Base-by-base conservation (phyloP, 345 rosid species). In the Pugionium dolabratum region DNA sequence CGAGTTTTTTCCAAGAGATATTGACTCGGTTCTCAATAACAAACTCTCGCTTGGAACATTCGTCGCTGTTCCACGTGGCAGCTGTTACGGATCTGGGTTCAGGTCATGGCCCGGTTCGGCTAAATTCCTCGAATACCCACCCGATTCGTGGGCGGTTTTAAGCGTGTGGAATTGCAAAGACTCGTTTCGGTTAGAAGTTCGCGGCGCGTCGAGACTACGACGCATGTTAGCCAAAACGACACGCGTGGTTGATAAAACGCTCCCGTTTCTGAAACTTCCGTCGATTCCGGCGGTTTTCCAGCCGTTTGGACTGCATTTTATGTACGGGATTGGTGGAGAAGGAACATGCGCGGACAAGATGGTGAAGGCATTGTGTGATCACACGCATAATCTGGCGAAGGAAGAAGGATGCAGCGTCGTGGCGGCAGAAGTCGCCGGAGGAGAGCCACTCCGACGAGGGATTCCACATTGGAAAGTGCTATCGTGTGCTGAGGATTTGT, bases 1-100 rank as follows among this genome's bases (percentile, higher is more conserved):
- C 63, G 98, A 93, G 83, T 93, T 93, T 77, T 93, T 93, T 71
- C 98, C 98, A 0, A 79, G 84, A 2, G 98, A 93, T 80, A 82
- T 93, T 42, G 97, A 86, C 60, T 83, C 97, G 2, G 83, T 93
- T 6, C 81, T 93, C 9, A 69, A 64, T 25, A 93, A 93, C 79
- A 78, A 78, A 35, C 95, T 87, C 37, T 81, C 68, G 26, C 59
- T 93, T 1, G 99, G 97, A 1, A 90, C 92, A 4, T 90, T 85
- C 59, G 56, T 93, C n/a, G 92, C 99, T 1, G 86, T 90, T 61
- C 92, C 97, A 64, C 86, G 82, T 46, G 97, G 81, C 37, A 53
- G 64, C 8, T 66, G 53, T 47, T 54, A 61, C 0, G 52, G 75
- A 2, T 67, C 66, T 5, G 71, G 76, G 7, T 51, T 5, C 6